These are phyloP conservation scores for Stephania yunnanensis DNA, from an alignment of 164 flowering plant genomes.

Conservation along the genomic window DNA sequence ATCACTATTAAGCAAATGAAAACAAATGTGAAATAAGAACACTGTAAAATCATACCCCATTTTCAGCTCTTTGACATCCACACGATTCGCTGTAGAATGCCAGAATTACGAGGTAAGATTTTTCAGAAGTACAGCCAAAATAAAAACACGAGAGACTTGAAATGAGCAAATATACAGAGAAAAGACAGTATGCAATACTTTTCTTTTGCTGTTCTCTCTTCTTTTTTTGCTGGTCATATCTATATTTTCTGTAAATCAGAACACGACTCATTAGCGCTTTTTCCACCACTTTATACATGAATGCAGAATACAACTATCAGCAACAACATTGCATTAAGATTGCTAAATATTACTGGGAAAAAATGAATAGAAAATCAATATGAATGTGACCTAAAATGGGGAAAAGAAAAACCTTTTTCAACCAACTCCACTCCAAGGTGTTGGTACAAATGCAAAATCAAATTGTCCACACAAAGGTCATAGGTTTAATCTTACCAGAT, in stretches of 20 bases:
- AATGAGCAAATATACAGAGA: constrained; percentile 16
- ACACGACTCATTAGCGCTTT: constrained; percentile 4
- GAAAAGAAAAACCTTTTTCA: neutral
- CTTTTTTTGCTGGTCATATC: constrained; percentile 80
- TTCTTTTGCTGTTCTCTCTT: constrained; percentile 88
- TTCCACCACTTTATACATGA: neutral
- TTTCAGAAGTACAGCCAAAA: neutral
- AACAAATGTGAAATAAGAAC: neutral
- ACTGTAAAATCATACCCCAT: constrained; percentile 62
- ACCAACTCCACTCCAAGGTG: neutral
- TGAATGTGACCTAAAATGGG: neutral
- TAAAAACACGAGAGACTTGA: neutral
- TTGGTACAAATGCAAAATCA: neutral
- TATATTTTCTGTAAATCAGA: constrained; percentile 58
- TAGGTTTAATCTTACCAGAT: neutral
- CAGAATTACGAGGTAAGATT: constrained; percentile 6
- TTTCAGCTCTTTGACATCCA: constrained; percentile 92
- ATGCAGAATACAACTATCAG: neutral
- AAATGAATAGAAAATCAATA: neutral
- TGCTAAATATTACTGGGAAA: neutral
- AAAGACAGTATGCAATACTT: constrained; percentile 44
- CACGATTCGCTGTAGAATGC: constrained; percentile 58
- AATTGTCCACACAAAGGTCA: neutral
- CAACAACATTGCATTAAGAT: neutral
- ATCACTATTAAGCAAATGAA: neutral